Base-by-base conservation (phyloP, 2,329 filamentous ascomycete species). In the Fusarium sp. region DNA sequence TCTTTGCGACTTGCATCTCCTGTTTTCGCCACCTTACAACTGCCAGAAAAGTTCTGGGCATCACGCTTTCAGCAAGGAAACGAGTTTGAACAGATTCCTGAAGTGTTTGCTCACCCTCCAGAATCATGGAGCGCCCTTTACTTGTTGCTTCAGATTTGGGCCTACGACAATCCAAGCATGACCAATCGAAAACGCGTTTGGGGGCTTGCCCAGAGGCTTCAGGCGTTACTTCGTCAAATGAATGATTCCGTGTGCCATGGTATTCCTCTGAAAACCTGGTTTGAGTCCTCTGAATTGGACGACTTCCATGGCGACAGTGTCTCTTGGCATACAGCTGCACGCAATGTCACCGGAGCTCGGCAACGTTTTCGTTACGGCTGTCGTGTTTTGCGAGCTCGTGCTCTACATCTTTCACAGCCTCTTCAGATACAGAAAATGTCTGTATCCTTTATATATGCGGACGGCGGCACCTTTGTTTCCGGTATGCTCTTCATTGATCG, bases 1-100 rank as follows among this genome's bases (percentile, higher is more conserved):
- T 66, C 60, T 15, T 26, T 66, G 1, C 53, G 64, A 3, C 60
- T 61, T 5, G 45, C 63, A 1, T 67, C 64, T 2, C 56, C 35
- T 10, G 57, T 31, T 4, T 61, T 67, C 11, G 60, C 56, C 2
- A 54, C 13, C 1, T 19, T 64, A 24, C 26, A 40, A 22, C 9
- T 62, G 2, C 34, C 47, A 2, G 61, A 64, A 9, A 41, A 29
- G 5, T 68, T 68, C 22, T 67, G 61, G 65, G 34, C 19, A 26
- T 67, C 65, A 3, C 43, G 62, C 8, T 65, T 68, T 9, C 24
- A 39, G 7, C 9, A 35, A n/a, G 53, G 29, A 1, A 25, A 39
- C 12, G 61, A 68, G 12, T 63, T 62, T 10, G 49, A 57, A 7
- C 24, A 40, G 26, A 25, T 67, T 5, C 15, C 25, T 12, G 60